A percentile compares a stretch with the other conserved stretches of the same genome.
phyloP scores from a whole-genome alignment of 768 basidiomycete species.

The Sistotremastrum niveocremeum region DNA sequence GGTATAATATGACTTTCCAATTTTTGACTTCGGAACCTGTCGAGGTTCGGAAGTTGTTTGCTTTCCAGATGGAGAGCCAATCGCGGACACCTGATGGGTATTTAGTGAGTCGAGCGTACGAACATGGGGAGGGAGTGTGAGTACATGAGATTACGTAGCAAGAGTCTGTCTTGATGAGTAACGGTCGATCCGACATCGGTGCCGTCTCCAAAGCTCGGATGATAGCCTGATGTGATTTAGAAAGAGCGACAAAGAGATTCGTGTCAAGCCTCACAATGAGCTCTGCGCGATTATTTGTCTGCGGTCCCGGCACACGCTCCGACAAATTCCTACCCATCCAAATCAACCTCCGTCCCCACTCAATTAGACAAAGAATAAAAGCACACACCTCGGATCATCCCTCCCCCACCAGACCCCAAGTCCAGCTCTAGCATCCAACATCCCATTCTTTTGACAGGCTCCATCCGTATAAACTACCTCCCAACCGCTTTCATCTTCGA shows the following conservation, averaged over 20 bases:
- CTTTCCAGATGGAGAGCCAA: slow-evolving; percentile 7
- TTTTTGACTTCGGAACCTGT: slow-evolving; percentile 18
- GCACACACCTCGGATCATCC: slow-evolving; percentile 42
- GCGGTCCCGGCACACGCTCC: slow-evolving; percentile 70
- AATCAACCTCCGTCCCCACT: background rate
- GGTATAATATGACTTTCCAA: slow-evolving; percentile 22
- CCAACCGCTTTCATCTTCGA: slow-evolving; percentile 17
- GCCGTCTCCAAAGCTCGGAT: slow-evolving; percentile 66
- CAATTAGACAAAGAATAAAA: background rate
- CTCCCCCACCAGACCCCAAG: slow-evolving; percentile 84
- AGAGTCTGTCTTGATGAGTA: slow-evolving; percentile 80
- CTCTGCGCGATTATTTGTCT: slow-evolving; percentile 85
- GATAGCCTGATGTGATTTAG: slow-evolving; percentile 47
- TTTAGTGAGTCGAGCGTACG: background rate
- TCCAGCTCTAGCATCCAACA: slow-evolving; percentile 53
- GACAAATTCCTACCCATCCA: slow-evolving; percentile 48
- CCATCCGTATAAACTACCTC: slow-evolving; percentile 77
- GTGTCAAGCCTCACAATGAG: slow-evolving; percentile 44
- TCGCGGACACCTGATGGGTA: slow-evolving; percentile 4
- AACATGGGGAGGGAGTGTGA: background rate
- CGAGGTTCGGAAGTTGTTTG: slow-evolving; percentile 7
- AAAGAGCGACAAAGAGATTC: background rate
- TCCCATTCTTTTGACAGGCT: slow-evolving; percentile 75
- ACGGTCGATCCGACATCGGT: slow-evolving; percentile 35
- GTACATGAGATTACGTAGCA: slow-evolving; percentile 70